Evolutionary conservation across 768 basidiomycete species (phyloP), one percentile per base, ranked within the genome.

Genomic region (Naganishia onofrii): DNA sequence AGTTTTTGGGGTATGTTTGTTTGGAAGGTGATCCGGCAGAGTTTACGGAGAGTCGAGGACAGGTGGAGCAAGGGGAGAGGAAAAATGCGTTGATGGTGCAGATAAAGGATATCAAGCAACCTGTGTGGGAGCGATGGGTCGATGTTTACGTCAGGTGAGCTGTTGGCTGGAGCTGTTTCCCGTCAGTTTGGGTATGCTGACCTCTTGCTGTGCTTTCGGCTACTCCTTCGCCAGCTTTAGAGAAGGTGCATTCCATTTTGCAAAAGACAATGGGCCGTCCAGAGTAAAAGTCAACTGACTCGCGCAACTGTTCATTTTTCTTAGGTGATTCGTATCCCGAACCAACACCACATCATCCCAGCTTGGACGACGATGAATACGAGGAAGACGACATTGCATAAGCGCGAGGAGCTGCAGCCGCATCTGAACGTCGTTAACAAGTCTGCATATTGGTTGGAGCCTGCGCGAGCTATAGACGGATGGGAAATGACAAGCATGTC

Each of bases 131-230:
- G 15, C 26, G 68, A 6, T 69, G 68, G 68, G 68, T 69, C 21
- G 68, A 69, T 46, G 55, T 69, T 46, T 69, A 58, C 58, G 68
- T 69, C 1, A 69, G 68, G 68, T 69, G 46, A 58, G 68, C 56
- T 38, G 42, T 12, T 58, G 15, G 5, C 48, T 28, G n/a, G 57
- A 8, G n/a, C 34, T 32, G 57, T 7, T n/a, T n/a, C n/a, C 23
- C 1, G 1, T n/a, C 7, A 1, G 13, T 3, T n/a, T 13, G 48
- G 57, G 57, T 2, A 58, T 12, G 23, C n/a, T 23, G 4, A 34
- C 34, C 12, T 58, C 7, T n/a, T 38, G 2, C 5, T 10, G 17
- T n/a, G 1, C 60, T n/a, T n/a, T 5, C 38, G 36, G 10, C 28
- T 4, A 4, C 7, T 23, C 1, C 48, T 51, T 21, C 21, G 23